phyloP scores from a whole-genome alignment of 805 yeast species.

The Candida pseudofarinosa region DNA sequence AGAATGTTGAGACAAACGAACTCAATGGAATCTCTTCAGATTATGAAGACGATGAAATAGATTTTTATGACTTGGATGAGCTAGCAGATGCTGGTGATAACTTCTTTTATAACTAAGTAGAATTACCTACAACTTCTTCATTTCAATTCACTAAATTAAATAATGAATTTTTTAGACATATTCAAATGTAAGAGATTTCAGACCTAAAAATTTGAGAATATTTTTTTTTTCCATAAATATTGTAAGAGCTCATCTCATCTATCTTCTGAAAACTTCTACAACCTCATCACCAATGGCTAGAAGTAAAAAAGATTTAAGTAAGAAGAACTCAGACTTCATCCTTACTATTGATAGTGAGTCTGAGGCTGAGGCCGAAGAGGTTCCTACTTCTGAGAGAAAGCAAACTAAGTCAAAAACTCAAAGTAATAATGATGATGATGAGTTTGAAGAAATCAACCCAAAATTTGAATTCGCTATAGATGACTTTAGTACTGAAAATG shows the following conservation, averaged over 20 bases:
- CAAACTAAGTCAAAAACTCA: constrained; percentile 11
- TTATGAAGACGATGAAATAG: constrained; percentile 24
- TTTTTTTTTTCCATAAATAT: not conserved
- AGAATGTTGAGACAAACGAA: constrained; percentile 1
- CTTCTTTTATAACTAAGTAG: not conserved
- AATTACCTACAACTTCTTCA: not conserved
- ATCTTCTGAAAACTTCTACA: not conserved
- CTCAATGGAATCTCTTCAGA: constrained; percentile 10
- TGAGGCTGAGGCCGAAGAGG: constrained; percentile 36
- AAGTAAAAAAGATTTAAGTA: not conserved
- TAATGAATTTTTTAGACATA: not conserved
- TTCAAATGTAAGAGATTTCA: too few species aligned
- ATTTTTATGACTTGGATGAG: constrained; percentile 16
- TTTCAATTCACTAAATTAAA: not conserved
- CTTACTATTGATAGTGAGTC: constrained; percentile 73
- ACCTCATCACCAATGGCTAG: constrained; percentile 2
- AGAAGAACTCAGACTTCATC: constrained; percentile 47
- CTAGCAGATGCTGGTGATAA: constrained; percentile 8
- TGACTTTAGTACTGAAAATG: constrained; percentile 45
- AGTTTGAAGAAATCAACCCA: constrained; percentile 57
- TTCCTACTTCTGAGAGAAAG: constrained; percentile 14
- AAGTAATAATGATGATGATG: constrained; percentile 32
- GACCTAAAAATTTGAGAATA: not conserved
- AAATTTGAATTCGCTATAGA: constrained; percentile 68
- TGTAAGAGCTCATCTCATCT: not conserved